Percentiles rank a stretch among this genome's conserved stretches.
These are phyloP conservation scores for Pestalotiopsis sp. DNA, from an alignment of 2,329 filamentous ascomycete species.

Conservation along the genomic window DNA sequence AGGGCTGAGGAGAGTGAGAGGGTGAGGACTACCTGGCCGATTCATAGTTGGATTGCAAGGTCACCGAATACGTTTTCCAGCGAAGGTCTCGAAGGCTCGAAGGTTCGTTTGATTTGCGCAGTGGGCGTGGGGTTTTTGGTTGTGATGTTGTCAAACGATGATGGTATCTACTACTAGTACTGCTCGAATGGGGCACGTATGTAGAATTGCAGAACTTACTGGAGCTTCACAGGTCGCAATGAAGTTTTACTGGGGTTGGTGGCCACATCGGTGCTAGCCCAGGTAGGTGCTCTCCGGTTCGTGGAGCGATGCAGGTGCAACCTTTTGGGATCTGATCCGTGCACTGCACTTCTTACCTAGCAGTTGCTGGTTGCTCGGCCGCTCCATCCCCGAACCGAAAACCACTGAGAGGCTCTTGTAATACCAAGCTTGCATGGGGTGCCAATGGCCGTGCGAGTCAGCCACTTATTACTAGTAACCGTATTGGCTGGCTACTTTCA, in stretches of 20 bases:
- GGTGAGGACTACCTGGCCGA: constrained; percentile 56
- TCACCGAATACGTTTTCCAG: background rate
- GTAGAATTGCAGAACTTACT: constrained; percentile 10
- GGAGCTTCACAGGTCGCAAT: constrained; percentile 26
- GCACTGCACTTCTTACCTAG: background rate
- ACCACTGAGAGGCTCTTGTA: background rate
- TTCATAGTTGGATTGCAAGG: constrained; percentile 50
- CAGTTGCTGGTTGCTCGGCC: background rate
- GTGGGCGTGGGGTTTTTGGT: constrained; percentile 11
- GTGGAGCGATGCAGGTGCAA: background rate
- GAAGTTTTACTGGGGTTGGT: constrained; percentile 26
- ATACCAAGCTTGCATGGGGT: background rate
- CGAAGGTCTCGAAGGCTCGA: background rate
- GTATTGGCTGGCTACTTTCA: too few relatives aligned
- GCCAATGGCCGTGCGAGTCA: too few relatives aligned
- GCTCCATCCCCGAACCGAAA: background rate
- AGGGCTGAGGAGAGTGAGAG: constrained; percentile 20
- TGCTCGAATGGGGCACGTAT: constrained; percentile 14
- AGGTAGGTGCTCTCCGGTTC: background rate
- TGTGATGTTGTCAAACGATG: background rate
- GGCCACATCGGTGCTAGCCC: constrained; percentile 15
- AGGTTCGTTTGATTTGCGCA: constrained; percentile 4
- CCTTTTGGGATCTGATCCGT: constrained; percentile 6
- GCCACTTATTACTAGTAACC: too few relatives aligned
- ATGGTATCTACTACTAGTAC: constrained; percentile 19